Conservation (phyloP, 768 basidiomycete genomes). For the Dioszegia hungarica region DNA sequence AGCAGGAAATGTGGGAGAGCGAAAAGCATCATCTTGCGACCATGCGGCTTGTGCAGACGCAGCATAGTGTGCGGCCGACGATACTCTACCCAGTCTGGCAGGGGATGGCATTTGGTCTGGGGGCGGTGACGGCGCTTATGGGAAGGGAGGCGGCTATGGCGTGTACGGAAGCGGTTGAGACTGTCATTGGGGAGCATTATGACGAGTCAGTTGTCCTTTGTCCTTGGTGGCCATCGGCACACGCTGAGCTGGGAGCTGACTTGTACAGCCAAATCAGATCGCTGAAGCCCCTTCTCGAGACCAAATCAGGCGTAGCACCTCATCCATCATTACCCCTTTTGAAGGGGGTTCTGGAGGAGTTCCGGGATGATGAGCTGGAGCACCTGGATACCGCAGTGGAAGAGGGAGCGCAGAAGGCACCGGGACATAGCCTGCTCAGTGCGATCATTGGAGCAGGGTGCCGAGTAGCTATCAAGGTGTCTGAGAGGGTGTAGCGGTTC, state of each 20-base stretch:
- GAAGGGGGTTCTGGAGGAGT: slow-evolving; percentile 68
- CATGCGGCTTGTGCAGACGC: slow-evolving; percentile 76
- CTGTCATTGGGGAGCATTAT: slow-evolving; percentile 96
- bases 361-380: slow-evolving; percentile 90
- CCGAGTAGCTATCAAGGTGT: slow-evolving; percentile 81
- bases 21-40: slow-evolving; percentile 85
- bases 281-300: slow-evolving; percentile 28
- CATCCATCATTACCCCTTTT: slow-evolving; percentile 77
- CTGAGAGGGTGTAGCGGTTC: slow-evolving; percentile 60
- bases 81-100: slow-evolving; percentile 77
- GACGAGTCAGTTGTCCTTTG: slow-evolving; percentile 73
- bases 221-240: too few species aligned
- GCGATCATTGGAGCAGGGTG: slow-evolving; percentile 79
- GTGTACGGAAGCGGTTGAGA: slow-evolving; percentile 96
- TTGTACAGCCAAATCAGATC: slow-evolving; percentile 82
- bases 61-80: slow-evolving; percentile 81
- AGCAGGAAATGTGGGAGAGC: slow-evolving; percentile 93
- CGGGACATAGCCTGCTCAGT: slow-evolving; percentile 84
- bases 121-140: slow-evolving; percentile 76
- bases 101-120: slow-evolving; percentile 78
- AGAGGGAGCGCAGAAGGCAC: slow-evolving; percentile 79
- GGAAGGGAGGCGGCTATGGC: slow-evolving; percentile 96
- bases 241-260: too few species aligned
- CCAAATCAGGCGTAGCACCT: slow-evolving; percentile 35
- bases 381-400: slow-evolving; percentile 88